These are phyloP conservation scores for Lachnum nothofagi DNA, from an alignment of 2,329 filamentous ascomycete genomes.

Conservation along the genomic window DNA sequence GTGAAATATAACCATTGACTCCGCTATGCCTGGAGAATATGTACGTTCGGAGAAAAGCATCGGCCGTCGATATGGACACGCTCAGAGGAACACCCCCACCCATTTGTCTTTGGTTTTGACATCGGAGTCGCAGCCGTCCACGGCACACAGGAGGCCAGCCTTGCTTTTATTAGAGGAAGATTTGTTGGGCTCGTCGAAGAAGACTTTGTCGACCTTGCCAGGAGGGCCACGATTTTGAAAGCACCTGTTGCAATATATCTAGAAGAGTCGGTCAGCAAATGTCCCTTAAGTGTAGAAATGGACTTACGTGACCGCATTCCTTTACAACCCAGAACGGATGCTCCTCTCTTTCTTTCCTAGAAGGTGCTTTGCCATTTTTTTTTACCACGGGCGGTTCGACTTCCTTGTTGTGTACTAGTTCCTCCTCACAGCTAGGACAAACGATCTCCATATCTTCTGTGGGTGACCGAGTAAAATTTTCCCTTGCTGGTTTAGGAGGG, in stretches of 20 bases:
- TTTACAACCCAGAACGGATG: conserved; percentile 91
- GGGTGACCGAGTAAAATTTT: conserved; percentile 78
- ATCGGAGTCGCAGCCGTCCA: conserved; percentile 52
- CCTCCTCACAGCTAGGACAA: conserved; percentile 81
- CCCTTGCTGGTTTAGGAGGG: conserved; percentile 48
- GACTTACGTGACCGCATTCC: conserved; percentile 80
- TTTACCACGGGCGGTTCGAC: conserved; percentile 35
- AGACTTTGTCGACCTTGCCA: conserved; percentile 30
- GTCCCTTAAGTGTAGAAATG: not conserved
- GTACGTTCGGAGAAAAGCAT: not conserved
- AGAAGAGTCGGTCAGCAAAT: conserved; percentile 21
- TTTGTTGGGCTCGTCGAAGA: conserved; percentile 31
- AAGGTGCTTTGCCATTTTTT: conserved; percentile 43
- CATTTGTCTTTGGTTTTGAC: conserved; percentile 51
- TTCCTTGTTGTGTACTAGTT: conserved; percentile 65
- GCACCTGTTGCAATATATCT: conserved; percentile 61
- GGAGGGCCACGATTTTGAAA: conserved; percentile 49
- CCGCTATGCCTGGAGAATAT: conserved; percentile 1
- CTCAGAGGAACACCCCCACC: conserved; percentile 52
- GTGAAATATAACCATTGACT: not conserved
- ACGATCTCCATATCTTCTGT: conserved; percentile 67
- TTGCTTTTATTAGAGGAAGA: conserved; percentile 33
- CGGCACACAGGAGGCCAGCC: conserved; percentile 42
- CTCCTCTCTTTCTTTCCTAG: conserved; percentile 52
- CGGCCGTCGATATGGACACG: not conserved